phyloP scores from a whole-genome alignment of 2,329 filamentous ascomycete species.

The Mariannaea sp. region DNA sequence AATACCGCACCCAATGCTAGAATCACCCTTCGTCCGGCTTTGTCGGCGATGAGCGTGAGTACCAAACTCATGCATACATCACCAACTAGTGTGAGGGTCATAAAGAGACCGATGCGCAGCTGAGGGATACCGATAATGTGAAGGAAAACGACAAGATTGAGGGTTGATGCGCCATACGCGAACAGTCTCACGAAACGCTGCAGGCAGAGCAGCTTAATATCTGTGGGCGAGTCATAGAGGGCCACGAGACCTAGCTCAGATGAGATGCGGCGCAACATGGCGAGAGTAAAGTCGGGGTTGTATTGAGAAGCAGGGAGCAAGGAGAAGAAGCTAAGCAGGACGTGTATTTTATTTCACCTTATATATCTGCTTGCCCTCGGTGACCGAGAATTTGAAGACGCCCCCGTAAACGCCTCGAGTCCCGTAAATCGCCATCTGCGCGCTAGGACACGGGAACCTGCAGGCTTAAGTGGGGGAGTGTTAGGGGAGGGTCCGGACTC shows the following conservation, averaged over 20 bases:
- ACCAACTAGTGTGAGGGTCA: conserved; percentile 66
- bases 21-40: conserved; percentile 58
- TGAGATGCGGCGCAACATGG: neutral
- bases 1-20: conserved; percentile 58
- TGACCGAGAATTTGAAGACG: neutral
- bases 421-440: no score
- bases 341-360: neutral
- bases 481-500: neutral
- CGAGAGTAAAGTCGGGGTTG: neutral
- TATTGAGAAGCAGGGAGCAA: neutral
- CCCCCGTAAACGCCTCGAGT: no score
- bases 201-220: conserved; percentile 57
- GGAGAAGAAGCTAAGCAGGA: neutral
- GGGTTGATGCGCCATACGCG: conserved; percentile 63
- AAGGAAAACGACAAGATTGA: conserved; percentile 63
- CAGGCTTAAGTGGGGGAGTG: neutral
- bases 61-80: conserved; percentile 64
- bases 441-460: no score
- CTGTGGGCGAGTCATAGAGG: conserved; percentile 26
- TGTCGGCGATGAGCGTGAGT: conserved; percentile 63
- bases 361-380: neutral
- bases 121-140: conserved; percentile 55
- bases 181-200: conserved; percentile 66
- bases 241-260: conserved; percentile 37
- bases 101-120: conserved; percentile 63